Percentiles rank a stretch among this genome's conserved stretches.
Evolutionary conservation across 2,329 filamentous ascomycete species (phyloP).

Genomic region (Calonectria henricotiae): DNA sequence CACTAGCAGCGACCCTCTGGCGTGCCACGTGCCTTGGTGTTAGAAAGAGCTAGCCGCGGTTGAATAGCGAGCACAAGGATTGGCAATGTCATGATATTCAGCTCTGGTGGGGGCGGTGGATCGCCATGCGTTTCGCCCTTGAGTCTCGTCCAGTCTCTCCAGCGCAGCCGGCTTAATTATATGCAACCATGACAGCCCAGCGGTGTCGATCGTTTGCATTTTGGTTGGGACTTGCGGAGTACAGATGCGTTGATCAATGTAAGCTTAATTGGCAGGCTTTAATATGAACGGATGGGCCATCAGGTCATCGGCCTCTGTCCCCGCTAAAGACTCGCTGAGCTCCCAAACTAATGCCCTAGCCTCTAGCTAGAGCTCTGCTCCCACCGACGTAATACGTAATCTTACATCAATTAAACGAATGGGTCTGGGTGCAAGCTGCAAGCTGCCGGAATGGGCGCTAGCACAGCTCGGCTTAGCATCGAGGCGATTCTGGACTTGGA

Average conservation of each 20-base stretch:
- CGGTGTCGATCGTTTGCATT: not conserved
- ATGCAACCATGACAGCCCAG: slow-evolving; percentile 13
- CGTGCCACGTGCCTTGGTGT: slow-evolving; percentile 19
- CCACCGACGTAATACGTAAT: slow-evolving; percentile 15
- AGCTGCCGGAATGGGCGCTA: not conserved
- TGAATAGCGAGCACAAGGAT: slow-evolving; percentile 9
- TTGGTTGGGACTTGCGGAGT: not conserved
- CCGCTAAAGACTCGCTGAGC: not conserved
- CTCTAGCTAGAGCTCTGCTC: not conserved
- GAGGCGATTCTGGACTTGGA: not conserved
- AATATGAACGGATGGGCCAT: not conserved
- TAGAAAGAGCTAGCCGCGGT: not conserved
- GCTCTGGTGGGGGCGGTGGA: not conserved
- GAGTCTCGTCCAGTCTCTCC: not conserved
- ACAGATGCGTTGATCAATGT: not conserved
- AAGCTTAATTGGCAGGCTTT: slow-evolving; percentile 5
- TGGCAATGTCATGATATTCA: slow-evolving; percentile 1
- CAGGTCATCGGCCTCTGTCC: not conserved
- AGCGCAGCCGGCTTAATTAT: slow-evolving; percentile 1
- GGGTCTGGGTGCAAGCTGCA: not conserved
- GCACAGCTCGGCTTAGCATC: not conserved
- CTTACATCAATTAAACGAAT: not conserved
- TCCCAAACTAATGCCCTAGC: too few relatives aligned
- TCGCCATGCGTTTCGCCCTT: too few relatives aligned
- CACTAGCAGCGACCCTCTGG: not conserved